Percentiles rank a stretch among this genome's conserved stretches.
These are phyloP conservation scores for Starmerella geochares DNA, from an alignment of 805 yeast species.

Conservation along the genomic window DNA sequence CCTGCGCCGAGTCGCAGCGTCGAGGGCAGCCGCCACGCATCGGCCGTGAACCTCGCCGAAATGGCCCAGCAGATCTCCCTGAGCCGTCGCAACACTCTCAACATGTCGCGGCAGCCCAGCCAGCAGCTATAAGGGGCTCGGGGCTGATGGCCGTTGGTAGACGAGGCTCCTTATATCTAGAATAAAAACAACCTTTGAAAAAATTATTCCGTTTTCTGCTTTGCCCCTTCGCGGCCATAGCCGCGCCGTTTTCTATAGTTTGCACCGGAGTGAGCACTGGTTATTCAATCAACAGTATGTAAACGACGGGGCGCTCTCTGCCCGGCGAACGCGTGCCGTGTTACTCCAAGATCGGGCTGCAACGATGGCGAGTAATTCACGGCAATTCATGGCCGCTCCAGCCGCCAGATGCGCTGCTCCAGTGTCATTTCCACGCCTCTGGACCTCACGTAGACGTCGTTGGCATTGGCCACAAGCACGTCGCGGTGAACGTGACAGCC, in stretches of 20 bases:
- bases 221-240: too few relatives aligned
- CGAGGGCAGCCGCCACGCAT: conserved; percentile 22
- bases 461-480: conserved; percentile 7
- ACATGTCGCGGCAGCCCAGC: conserved; percentile 24
- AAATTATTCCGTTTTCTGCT: background rate
- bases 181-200: background rate
- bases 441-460: background rate
- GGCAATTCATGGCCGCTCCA: background rate
- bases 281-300: too few relatives aligned
- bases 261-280: too few relatives aligned
- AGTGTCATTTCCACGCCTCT: background rate
- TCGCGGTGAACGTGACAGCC: conserved; percentile 18
- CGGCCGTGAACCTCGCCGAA: conserved; percentile 25
- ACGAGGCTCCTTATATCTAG: conserved; percentile 1
- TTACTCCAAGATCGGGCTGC: too few relatives aligned
- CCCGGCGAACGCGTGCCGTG: too few relatives aligned
- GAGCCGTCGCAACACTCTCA: conserved; percentile 24
- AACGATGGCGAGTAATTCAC: too few relatives aligned
- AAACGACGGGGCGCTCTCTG: too few relatives aligned
- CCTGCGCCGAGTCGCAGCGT: conserved; percentile 16
- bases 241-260: too few relatives aligned
- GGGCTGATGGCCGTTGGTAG: conserved; percentile 5
- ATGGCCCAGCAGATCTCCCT: conserved; percentile 28
- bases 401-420: conserved; percentile 5
- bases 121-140: conserved; percentile 8